Evolutionary conservation across 345 rosid genomes (phyloP).

Genomic region (Boechera retrofracta): DNA sequence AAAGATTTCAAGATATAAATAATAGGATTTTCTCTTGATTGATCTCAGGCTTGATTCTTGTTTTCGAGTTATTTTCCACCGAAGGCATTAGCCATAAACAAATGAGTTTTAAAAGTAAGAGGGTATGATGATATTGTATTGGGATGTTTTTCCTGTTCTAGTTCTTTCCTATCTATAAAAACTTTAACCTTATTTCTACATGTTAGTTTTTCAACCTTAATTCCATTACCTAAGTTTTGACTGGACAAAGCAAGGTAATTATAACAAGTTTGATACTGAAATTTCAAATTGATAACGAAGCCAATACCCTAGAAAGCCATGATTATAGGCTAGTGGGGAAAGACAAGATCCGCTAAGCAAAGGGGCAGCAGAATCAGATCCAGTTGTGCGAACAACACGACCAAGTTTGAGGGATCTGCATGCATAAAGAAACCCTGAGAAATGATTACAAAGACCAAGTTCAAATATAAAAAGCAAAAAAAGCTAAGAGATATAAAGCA

Average conservation of each 20-base stretch:
- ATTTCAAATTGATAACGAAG: constrained; percentile 1
- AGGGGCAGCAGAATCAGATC: constrained; percentile 46
- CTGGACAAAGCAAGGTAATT: neutral
- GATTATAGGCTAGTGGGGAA: constrained; percentile 50
- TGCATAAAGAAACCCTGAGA: constrained; percentile 12
- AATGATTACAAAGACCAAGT: neutral
- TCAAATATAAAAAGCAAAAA: neutral
- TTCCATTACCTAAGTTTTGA: constrained; percentile 18
- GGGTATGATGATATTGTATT: neutral
- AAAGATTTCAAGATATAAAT: neutral
- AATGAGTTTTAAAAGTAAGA: neutral
- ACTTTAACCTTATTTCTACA: neutral
- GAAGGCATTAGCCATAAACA: constrained; percentile 1
- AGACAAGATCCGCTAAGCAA: constrained; percentile 72
- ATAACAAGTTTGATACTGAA: neutral
- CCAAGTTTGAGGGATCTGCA: constrained; percentile 84
- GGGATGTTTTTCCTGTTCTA: constrained; percentile 6
- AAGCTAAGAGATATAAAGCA: neutral
- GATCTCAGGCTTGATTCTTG: constrained; percentile 2
- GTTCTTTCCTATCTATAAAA: constrained; percentile 12
- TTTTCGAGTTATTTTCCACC: neutral
- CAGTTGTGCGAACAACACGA: constrained; percentile 64
- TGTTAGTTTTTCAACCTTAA: constrained; percentile 6
- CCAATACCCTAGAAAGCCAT: constrained; percentile 36
- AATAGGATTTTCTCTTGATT: neutral